Conservation (phyloP, 352 stramenopile genomes). For the Pythium inflatum region DNA sequence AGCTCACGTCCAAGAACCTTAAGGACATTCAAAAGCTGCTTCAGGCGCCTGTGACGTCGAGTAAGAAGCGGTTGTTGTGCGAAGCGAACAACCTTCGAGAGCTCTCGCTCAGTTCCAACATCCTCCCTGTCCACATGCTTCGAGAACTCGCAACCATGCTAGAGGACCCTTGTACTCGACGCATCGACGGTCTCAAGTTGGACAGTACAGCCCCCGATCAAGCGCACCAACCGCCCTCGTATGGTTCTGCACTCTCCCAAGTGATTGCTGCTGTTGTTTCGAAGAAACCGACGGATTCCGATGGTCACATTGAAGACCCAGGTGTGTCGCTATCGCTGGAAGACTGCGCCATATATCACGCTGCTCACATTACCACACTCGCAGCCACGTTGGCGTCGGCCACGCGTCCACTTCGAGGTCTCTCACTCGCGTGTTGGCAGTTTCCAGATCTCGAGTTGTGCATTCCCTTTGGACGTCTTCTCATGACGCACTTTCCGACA, state of each 20-base stretch:
- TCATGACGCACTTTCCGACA: background rate
- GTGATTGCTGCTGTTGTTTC: background rate
- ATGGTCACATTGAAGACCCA: background rate
- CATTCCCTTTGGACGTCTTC: background rate
- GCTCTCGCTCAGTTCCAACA: constrained; percentile 7
- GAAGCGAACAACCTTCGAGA: background rate
- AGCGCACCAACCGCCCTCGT: background rate
- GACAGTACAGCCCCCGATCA: background rate
- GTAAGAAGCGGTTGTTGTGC: background rate
- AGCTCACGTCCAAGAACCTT: background rate
- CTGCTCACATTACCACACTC: background rate
- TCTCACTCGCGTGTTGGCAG: constrained; percentile 10
- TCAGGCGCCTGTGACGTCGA: background rate
- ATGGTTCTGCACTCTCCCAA: background rate
- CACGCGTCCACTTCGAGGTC: background rate
- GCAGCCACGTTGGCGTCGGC: background rate
- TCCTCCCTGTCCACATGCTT: background rate
- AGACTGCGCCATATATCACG: background rate
- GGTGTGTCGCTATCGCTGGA: constrained; percentile 5
- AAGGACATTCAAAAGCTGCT: background rate
- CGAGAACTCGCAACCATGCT: background rate
- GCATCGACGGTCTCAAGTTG: constrained; percentile 10
- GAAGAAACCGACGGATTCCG: background rate
- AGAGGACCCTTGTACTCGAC: background rate
- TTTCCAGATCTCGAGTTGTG: background rate